These are phyloP conservation scores for Cicer bijugum DNA, from an alignment of 306 rosid species.

Conservation along the genomic window DNA sequence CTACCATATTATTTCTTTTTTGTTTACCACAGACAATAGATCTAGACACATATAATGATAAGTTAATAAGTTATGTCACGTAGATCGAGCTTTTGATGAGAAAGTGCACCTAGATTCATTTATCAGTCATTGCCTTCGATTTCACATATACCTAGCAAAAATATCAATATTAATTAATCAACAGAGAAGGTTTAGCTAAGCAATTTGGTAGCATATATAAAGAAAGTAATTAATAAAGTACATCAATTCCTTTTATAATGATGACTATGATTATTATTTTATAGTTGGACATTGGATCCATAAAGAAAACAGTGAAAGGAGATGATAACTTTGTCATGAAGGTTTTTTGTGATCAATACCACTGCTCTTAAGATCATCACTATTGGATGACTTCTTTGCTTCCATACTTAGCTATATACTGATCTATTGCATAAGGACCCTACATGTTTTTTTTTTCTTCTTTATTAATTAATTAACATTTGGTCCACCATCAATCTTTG, in stretches of 20 bases:
- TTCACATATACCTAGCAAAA: slow-evolving; percentile 15
- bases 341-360: slow-evolving; percentile 47
- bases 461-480: too few species aligned
- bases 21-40: neutral
- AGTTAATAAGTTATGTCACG: slow-evolving; percentile 39
- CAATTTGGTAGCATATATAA: slow-evolving; percentile 31
- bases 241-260: slow-evolving; percentile 34
- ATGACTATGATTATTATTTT: slow-evolving; percentile 45
- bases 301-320: slow-evolving; percentile 22
- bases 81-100: slow-evolving; percentile 25
- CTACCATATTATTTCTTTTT: neutral
- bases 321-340: slow-evolving; percentile 53
- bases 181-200: slow-evolving; percentile 15
- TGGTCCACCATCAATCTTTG: slow-evolving; percentile 41
- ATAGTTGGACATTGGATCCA: slow-evolving; percentile 52
- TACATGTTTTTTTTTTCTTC: neutral
- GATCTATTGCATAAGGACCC: slow-evolving; percentile 29
- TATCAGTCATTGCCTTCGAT: neutral
- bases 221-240: slow-evolving; percentile 1
- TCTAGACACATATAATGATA: slow-evolving; percentile 1
- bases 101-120: slow-evolving; percentile 41
- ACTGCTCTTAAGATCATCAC: slow-evolving; percentile 45
- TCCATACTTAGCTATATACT: slow-evolving; percentile 34
- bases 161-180: slow-evolving; percentile 34
- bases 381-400: slow-evolving; percentile 44